Conservation (phyloP, 345 rosid species). For the Salix arbutifolia region DNA sequence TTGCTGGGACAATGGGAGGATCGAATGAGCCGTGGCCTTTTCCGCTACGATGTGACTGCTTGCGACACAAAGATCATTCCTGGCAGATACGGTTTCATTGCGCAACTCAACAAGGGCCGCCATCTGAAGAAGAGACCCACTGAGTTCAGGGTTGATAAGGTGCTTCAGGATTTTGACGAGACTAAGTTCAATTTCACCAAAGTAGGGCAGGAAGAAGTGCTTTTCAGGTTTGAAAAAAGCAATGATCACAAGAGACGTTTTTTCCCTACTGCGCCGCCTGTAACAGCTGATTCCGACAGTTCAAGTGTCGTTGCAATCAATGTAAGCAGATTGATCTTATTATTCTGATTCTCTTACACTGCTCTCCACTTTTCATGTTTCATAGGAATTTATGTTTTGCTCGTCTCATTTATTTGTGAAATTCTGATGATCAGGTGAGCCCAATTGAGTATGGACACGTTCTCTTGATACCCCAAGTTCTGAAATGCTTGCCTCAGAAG, state of each 20-base stretch:
- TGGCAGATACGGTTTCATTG: slow-evolving; percentile 10
- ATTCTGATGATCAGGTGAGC: slow-evolving; percentile 56
- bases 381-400: neutral
- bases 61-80: slow-evolving; percentile 15
- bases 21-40: slow-evolving; percentile 10
- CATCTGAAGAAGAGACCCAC: slow-evolving; percentile 21
- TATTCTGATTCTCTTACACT: too few relatives aligned
- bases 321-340: slow-evolving; percentile 34
- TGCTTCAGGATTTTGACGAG: slow-evolving; percentile 16
- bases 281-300: slow-evolving; percentile 42
- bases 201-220: slow-evolving; percentile 32
- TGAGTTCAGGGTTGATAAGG: slow-evolving; percentile 17
- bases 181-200: slow-evolving; percentile 19
- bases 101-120: slow-evolving; percentile 20
- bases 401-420: neutral
- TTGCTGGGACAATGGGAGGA: slow-evolving; percentile 19
- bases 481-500: slow-evolving; percentile 94
- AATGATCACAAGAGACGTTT: slow-evolving; percentile 58
- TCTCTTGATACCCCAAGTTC: slow-evolving; percentile 72
- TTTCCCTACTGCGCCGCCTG: slow-evolving; percentile 47
- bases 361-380: neutral
- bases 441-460: slow-evolving; percentile 98
- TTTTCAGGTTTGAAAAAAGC: slow-evolving; percentile 83
- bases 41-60: slow-evolving; percentile 13
- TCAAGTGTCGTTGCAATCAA: slow-evolving; percentile 92